Evolutionary conservation across 805 yeast genomes (phyloP), one percentile per base, ranked within the genome.

Genomic region (Torulaspora delbrueckii): DNA sequence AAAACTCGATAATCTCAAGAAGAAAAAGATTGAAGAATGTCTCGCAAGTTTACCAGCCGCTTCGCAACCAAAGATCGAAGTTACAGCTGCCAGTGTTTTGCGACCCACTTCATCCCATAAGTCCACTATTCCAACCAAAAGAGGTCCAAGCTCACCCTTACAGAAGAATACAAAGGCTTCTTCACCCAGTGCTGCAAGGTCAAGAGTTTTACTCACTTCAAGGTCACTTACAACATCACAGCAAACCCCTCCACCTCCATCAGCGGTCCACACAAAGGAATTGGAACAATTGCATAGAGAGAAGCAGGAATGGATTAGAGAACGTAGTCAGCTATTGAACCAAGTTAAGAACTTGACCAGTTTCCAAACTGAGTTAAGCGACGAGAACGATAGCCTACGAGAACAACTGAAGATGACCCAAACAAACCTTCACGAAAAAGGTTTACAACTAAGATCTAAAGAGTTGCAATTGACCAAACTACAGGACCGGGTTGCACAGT

Each of bases 1-100:
- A 13, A 76, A 76, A n/a, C 70, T 91, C 38, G 97, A 91, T 57
- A 87, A 83, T 40, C 76, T 81, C 54, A 80, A 91, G 62, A 78
- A 76, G 63, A 72, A 74, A 43, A 87, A 88, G 58, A 84, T 91
- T 30, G 69, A 69, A 34, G 83, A 81, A 25, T 78, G 32, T 14
- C 27, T 42, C 25, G 36, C 23, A n/a, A 37, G 40, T 16, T 33
- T 47, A 27, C 47, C 47, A 13, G 24, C 41, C 5, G 26, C 23
- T 9, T 9, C 43, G 12, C 27, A 25, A 26, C 26, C 12, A 12
- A 18, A 33, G 9, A 34, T 32, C 16, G 35, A 39, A 7, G 13
- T 9, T 5, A 9, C 40, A 7, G 8, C 27, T 16, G 30, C 22
- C 18, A 28, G 34, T 13, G 22, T 37, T 31, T 31, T 40, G 16